These are phyloP conservation scores for Phytophthora quininea DNA, from an alignment of 352 stramenopile genomes.

Conservation along the genomic window DNA sequence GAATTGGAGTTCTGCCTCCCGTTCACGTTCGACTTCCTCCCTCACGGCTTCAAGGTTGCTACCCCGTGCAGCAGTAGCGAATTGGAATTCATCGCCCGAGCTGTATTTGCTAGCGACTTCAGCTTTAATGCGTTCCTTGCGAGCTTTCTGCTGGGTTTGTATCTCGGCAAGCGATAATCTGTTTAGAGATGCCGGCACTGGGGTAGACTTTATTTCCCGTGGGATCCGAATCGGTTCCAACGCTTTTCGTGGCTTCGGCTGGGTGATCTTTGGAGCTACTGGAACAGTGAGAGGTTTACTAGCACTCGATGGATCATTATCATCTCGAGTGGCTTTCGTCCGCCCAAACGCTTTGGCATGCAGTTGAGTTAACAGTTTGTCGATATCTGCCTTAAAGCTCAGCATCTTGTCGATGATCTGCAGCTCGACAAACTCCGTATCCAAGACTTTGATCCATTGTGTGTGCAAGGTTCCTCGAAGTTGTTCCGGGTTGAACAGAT, in stretches of 20 bases:
- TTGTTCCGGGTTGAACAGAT: constrained; percentile 76
- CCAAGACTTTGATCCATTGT: constrained; percentile 85
- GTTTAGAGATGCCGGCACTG: constrained; percentile 71
- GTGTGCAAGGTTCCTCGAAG: constrained; percentile 71
- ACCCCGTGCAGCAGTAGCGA: constrained; percentile 68
- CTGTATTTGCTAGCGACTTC: constrained; percentile 80
- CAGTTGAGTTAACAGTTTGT: constrained; percentile 55
- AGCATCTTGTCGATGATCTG: constrained; percentile 75
- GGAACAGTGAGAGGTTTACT: constrained; percentile 73
- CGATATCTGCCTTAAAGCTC: constrained; percentile 40
- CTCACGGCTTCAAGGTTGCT: constrained; percentile 77
- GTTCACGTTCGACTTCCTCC: constrained; percentile 70
- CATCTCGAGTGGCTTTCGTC: constrained; percentile 23
- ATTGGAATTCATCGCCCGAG: constrained; percentile 70
- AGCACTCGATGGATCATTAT: constrained; percentile 17
- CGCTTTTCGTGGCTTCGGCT: constrained; percentile 70
- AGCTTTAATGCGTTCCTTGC: constrained; percentile 61
- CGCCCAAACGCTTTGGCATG: constrained; percentile 73
- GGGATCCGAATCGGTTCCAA: constrained; percentile 83
- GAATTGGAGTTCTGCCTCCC: constrained; percentile 61
- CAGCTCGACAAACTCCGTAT: constrained; percentile 85
- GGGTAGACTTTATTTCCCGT: constrained; percentile 75
- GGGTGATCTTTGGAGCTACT: constrained; percentile 85
- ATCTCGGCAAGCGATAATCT: constrained; percentile 69
- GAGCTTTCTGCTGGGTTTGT: constrained; percentile 54